These are phyloP conservation scores for Pseudovirgaria hyperparasitica DNA, from an alignment of 2,329 filamentous ascomycete species.

Conservation along the genomic window DNA sequence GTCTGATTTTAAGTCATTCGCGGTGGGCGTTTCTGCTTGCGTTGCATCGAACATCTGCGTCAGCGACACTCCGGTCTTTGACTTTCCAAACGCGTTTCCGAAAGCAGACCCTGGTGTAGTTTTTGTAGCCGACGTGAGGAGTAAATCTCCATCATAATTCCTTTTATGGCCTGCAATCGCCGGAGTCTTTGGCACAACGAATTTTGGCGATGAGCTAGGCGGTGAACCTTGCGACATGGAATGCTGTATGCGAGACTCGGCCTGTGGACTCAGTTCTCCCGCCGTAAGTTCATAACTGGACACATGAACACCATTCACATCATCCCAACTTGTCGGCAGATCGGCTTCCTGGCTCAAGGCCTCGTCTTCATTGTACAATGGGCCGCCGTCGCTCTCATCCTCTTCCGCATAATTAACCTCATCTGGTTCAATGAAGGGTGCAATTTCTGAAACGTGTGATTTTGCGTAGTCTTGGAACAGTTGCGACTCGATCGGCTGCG, in stretches of 20 bases:
- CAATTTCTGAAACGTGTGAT: neutral
- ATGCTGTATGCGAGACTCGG: conserved; percentile 5
- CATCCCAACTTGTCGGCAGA: conserved; percentile 15
- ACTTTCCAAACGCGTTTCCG: conserved; percentile 24
- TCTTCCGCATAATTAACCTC: conserved; percentile 8
- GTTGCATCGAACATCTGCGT: conserved; percentile 35
- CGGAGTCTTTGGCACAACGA: conserved; percentile 27
- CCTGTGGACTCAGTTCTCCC: conserved; percentile 13
- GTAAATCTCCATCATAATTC: conserved; percentile 23
- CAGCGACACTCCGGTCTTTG: conserved; percentile 26
- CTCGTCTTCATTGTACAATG: conserved; percentile 2
- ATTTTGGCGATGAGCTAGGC: conserved; percentile 20
- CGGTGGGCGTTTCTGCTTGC: conserved; percentile 29
- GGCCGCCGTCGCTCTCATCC: conserved; percentile 7
- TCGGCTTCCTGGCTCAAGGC: conserved; percentile 1
- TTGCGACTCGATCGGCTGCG: conserved; percentile 34
- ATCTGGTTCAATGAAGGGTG: conserved; percentile 2
- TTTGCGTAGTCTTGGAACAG: conserved; percentile 28
- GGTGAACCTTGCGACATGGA: conserved; percentile 2
- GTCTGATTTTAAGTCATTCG: conserved; percentile 27
- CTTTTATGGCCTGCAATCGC: conserved; percentile 27
- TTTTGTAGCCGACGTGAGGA: conserved; percentile 27
- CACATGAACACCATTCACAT: conserved; percentile 15
- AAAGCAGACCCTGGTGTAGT: conserved; percentile 29
- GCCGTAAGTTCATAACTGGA: conserved; percentile 15